Conservation (phyloP, 2,329 filamentous ascomycete species). For the Neofusicoccum cordaticola region DNA sequence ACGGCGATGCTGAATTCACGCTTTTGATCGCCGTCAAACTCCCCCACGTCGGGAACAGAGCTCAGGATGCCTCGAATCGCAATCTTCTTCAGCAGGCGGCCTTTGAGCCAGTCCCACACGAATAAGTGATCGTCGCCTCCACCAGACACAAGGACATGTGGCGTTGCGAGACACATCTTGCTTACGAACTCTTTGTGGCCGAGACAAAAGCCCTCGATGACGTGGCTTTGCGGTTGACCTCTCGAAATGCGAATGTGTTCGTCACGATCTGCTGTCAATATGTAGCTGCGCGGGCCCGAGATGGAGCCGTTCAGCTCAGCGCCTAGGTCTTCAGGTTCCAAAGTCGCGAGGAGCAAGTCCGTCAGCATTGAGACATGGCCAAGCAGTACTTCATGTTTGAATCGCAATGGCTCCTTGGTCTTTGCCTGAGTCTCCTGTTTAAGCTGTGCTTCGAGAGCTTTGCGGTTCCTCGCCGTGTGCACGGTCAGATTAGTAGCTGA, state of each 20-base stretch:
- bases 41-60: background rate
- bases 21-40: conserved; percentile 18
- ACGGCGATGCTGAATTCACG: conserved; percentile 43
- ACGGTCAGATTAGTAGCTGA: conserved; percentile 59
- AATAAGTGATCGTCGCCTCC: conserved; percentile 79
- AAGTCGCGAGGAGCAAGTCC: conserved; percentile 59
- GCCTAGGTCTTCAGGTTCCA: conserved; percentile 42
- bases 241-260: conserved; percentile 88
- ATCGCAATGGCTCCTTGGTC: conserved; percentile 52
- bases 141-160: conserved; percentile 73
- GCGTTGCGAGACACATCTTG: conserved; percentile 65
- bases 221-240: conserved; percentile 75
- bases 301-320: background rate
- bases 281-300: conserved; percentile 50
- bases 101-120: conserved; percentile 76
- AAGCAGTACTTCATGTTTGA: conserved; percentile 75
- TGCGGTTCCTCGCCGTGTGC: conserved; percentile 59
- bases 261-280: conserved; percentile 67
- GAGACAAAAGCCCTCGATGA: conserved; percentile 87
- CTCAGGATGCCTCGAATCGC: conserved; percentile 34
- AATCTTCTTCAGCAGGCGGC: conserved; percentile 53
- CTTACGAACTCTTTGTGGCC: conserved; percentile 85
- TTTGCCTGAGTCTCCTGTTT: conserved; percentile 43
- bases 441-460: conserved; percentile 56
- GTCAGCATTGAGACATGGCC: conserved; percentile 97